Evolutionary conservation across 192 early-diverging fungal genomes (phyloP).

Genomic region (Podila epicladia): DNA sequence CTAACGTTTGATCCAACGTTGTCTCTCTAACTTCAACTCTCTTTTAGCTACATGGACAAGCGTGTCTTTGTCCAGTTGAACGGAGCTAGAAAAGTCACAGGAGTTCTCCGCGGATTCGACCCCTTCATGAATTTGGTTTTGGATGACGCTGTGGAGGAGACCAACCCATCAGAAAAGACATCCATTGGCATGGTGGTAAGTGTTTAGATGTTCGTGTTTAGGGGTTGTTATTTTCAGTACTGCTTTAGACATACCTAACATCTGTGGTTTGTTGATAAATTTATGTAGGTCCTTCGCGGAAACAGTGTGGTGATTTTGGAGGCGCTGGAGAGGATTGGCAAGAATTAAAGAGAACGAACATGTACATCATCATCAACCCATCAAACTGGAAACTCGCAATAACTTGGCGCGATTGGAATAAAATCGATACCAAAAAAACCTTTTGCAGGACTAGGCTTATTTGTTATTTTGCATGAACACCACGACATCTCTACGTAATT

Average conservation of each 20-base stretch:
- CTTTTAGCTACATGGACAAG: constrained; percentile 89
- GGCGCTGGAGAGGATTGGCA: constrained; percentile 69
- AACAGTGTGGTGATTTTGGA: constrained; percentile 80
- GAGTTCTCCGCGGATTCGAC: constrained; percentile 97
- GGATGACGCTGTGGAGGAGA: constrained; percentile 90
- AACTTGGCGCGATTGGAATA: no score
- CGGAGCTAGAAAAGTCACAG: constrained; percentile 90
- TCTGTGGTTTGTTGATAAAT: constrained; percentile 3
- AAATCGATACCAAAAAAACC: no score
- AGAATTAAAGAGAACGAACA: not conserved
- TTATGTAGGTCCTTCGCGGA: constrained; percentile 72
- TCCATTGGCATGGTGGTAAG: constrained; percentile 90
- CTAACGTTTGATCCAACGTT: not conserved
- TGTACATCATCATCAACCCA: no score
- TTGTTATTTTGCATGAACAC: no score
- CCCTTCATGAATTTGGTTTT: constrained; percentile 99
- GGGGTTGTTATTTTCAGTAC: not conserved
- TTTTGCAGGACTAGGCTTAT: no score
- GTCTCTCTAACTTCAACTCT: no score
- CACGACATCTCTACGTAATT: no score
- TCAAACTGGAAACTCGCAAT: no score
- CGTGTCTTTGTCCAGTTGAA: constrained; percentile 91
- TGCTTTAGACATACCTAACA: not conserved
- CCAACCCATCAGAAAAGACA: constrained; percentile 70
- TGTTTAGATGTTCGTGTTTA: not conserved